These are phyloP conservation scores for Colletotrichum sp. DNA, from an alignment of 2,329 filamentous ascomycete species.

Conservation along the genomic window DNA sequence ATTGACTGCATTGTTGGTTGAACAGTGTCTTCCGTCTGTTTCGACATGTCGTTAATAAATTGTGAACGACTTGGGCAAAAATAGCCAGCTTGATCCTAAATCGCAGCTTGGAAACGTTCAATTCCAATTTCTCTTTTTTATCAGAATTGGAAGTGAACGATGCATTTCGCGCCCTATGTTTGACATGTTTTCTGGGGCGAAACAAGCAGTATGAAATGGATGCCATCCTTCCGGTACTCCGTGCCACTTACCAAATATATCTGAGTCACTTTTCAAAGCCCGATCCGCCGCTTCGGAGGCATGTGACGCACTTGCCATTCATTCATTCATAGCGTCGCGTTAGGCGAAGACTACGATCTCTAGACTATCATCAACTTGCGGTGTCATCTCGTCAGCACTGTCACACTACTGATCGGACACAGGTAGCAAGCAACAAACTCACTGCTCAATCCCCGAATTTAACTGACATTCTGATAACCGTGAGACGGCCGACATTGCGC, in stretches of 20 bases:
- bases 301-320: background rate
- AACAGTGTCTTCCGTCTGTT: background rate
- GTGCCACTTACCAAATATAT: background rate
- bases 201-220: background rate
- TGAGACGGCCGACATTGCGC: background rate
- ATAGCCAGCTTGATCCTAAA: rapidly evolving
- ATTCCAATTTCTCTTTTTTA: background rate
- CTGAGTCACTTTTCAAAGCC: background rate
- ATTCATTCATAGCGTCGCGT: background rate
- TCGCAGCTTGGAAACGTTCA: background rate
- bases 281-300: background rate
- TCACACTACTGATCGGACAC: background rate
- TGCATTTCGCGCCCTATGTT: background rate
- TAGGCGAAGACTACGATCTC: background rate
- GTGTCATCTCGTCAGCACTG: background rate
- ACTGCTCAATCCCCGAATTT: background rate
- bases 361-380: background rate
- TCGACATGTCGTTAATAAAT: background rate
- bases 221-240: background rate
- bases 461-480: background rate
- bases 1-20: background rate
- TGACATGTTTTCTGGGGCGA: background rate
- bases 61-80: background rate
- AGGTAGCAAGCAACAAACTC: background rate
- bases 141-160: background rate